Evolutionary conservation across 2,329 filamentous ascomycete genomes (phyloP), one percentile per base, ranked within the genome.

Genomic region (Emmonsia crescens): DNA sequence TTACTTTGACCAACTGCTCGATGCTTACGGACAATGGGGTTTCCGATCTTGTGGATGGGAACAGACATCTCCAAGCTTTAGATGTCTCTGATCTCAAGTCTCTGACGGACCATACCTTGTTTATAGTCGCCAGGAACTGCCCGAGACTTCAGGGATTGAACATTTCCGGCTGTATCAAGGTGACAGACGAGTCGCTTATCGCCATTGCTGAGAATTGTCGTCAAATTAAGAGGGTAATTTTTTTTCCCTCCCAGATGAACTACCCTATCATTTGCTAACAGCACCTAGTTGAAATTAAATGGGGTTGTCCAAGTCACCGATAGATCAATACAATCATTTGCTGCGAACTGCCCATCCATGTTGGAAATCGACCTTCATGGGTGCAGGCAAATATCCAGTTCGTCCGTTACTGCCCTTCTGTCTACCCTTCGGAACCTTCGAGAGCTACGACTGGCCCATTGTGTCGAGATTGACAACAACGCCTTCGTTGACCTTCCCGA

Each of bases 361-460:
- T 86, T 99, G 64, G 94, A 99, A 75, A 96, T 99, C 64, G 94
- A 99, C 72, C 83, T 99, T 16, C 89, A 96, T 68, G 88, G 91
- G 68, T 96, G 94, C 78, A 82, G 80, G 60, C 82, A 86, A 54
- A 85, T 99, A 66, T 89, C 89, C 64, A 94, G 95, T 71, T 83
- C 86, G 29, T 90, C 94, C 0, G 83, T 99, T 57, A 93, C 89
- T 0, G 84, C 88, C 2, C 83, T 99, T 16, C 81, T 99, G 57
- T 82, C 84, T 27, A 87, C 88, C 66, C 88, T 92, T 31, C 85
- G 85, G 59, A 87, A 92, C 60, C 82, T 99, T n/a, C 88, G 94
- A 60, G 94, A 99, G 76, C 79, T 99, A 33, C 87, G 93, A 21
- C 81, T 99, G 4, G 89, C 90, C 19, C 88, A 89, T 73, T 97